phyloP scores from a whole-genome alignment of 768 basidiomycete species.

The Lyophyllum semitale region DNA sequence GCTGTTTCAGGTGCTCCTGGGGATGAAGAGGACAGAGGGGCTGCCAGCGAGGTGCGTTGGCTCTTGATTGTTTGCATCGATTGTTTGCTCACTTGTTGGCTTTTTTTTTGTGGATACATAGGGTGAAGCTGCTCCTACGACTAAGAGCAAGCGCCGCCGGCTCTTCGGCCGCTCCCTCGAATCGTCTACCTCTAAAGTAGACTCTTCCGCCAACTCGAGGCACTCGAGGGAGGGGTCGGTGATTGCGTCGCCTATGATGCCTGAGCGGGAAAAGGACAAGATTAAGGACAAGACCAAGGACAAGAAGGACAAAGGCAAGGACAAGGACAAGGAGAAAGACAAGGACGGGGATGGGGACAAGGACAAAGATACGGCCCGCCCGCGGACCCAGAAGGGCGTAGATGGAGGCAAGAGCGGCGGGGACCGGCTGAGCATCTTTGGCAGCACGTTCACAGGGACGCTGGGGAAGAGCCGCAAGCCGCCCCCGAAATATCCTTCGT shows the following conservation, averaged over 20 bases:
- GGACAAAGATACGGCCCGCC: slow-evolving; percentile 33
- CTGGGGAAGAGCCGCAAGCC: slow-evolving; percentile 79
- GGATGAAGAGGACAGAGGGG: slow-evolving; percentile 49
- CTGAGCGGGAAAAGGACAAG: slow-evolving; percentile 21
- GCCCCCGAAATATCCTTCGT: slow-evolving; percentile 71
- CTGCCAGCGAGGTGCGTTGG: slow-evolving; percentile 68
- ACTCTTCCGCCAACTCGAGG: slow-evolving; percentile 20
- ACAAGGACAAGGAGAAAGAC: slow-evolving; percentile 27
- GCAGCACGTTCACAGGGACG: slow-evolving; percentile 58
- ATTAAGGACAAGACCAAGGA: slow-evolving; percentile 32
- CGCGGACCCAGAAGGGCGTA: slow-evolving; percentile 49
- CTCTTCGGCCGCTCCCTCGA: slow-evolving; percentile 68
- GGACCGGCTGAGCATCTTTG: slow-evolving; percentile 85
- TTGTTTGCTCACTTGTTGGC: not conserved
- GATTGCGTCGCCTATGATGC: slow-evolving; percentile 25
- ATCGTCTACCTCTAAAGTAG: slow-evolving; percentile 29
- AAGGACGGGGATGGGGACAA: slow-evolving; percentile 35
- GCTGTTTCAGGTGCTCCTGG: slow-evolving; percentile 33
- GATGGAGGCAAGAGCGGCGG: slow-evolving; percentile 46
- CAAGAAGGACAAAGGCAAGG: slow-evolving; percentile 23
- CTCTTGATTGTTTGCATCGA: slow-evolving; percentile 3
- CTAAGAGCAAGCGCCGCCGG: slow-evolving; percentile 46
- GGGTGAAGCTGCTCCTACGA: slow-evolving; percentile 53
- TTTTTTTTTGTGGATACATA: slow-evolving; percentile 23
- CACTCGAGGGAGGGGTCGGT: slow-evolving; percentile 23